phyloP scores from a whole-genome alignment of 2,329 filamentous ascomycete genomes.

The Botrytis fabae region DNA sequence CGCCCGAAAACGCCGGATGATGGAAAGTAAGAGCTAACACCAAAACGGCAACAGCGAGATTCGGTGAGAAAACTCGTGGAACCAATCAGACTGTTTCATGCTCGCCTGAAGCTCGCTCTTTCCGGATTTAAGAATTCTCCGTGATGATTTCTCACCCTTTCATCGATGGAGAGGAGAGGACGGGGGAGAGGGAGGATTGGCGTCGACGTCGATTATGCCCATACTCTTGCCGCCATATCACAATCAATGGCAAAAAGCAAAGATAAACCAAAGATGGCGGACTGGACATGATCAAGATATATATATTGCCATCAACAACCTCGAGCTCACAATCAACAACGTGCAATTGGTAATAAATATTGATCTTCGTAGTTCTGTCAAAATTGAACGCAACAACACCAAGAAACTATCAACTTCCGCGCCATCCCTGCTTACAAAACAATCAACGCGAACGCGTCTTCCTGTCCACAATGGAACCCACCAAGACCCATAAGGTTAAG shows the following conservation, averaged over 20 bases:
- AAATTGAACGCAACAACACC: not conserved
- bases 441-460: not conserved
- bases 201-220: not conserved
- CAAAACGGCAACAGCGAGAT: not conserved
- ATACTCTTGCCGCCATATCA: not conserved
- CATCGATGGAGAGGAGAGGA: not conserved
- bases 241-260: too few relatives aligned
- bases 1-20: not conserved
- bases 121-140: constrained; percentile 7
- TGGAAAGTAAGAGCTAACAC: not conserved
- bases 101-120: not conserved
- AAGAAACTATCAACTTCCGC: not conserved
- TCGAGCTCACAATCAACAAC: not conserved
- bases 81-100: not conserved
- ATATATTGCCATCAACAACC: not conserved
- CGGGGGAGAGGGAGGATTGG: not conserved
- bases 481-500: not conserved
- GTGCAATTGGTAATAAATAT: not conserved
- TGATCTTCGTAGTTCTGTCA: not conserved
- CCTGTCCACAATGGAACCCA: constrained; percentile 3
- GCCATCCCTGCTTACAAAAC: not conserved
- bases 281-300: not conserved
- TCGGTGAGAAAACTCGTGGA: not conserved
- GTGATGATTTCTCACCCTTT: not conserved
- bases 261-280: not conserved